Evolutionary conservation across 345 rosid species (phyloP), one percentile per base, ranked within the genome.

Genomic region (Pelargonium nanum): DNA sequence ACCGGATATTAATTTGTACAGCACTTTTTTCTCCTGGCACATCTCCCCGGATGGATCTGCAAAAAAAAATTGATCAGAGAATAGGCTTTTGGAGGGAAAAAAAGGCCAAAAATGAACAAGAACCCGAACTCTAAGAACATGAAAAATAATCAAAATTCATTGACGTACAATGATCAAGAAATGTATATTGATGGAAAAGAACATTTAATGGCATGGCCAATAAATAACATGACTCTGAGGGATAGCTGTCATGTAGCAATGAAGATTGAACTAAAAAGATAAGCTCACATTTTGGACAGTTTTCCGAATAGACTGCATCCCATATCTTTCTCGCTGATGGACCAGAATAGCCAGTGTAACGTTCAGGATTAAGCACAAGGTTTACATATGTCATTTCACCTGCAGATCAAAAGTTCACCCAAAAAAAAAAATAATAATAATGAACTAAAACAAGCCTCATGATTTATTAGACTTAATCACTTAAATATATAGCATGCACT

Each of bases 271-370:
- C 48, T 12, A 51, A 26, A 53, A 24, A 19, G 32, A 22, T 58
- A 26, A 66, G 69, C 76, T 80, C 65, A 88, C 97, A 81, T 81
- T 86, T 85, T 63, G 91, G 96, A 72, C 97, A 91, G 66, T 91
- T 91, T 65, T 88, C 97, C 12, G 85, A 78, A 71, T 91, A 91
- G 55, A 88, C 63, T 57, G 97, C 94, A 75, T 91, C 97, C 97
- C 97, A 91, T 78, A 91, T 88, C 79, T 96, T 84, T 80, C 94
- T 75, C 69, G 97, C 96, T 34, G 97, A 88, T 23, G 97, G 83
- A 59, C 96, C 96, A 65, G 70, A 67, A 25, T 91, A 88, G 54
- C 97, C 97, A 73, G 96, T 90, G 63, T 81, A 91, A 34, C 91
- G 89, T 64, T 91, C 96, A 26, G 96, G 96, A 72, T 91, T 91